phyloP scores from a whole-genome alignment of 2,329 filamentous ascomycete species.

The Pyricularia pennisetigena region DNA sequence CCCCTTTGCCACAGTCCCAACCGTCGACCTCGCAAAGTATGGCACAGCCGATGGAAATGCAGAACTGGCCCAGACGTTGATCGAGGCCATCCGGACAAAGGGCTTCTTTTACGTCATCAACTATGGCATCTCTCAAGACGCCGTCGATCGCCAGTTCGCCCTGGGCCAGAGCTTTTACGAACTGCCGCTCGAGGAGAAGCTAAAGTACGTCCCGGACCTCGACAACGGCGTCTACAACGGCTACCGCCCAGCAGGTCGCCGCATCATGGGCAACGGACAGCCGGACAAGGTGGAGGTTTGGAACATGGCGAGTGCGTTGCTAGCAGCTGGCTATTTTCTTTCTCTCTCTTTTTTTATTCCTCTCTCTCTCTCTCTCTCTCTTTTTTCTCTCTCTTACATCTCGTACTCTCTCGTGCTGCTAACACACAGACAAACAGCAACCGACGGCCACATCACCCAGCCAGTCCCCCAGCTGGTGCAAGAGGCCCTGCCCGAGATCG shows the following conservation, averaged over 20 bases:
- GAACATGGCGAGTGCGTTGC: constrained; percentile 29
- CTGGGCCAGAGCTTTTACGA: constrained; percentile 43
- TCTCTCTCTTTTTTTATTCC: too few relatives aligned
- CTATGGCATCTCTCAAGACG: constrained; percentile 47
- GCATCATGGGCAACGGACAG: constrained; percentile 18
- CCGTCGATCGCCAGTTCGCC: constrained; percentile 49
- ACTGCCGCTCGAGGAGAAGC: constrained; percentile 48
- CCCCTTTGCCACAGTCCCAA: constrained; percentile 4
- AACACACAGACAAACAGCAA: not conserved
- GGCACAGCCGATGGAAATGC: constrained; percentile 18
- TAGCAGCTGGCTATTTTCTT: too few relatives aligned
- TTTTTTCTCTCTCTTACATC: too few relatives aligned
- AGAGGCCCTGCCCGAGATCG: constrained; percentile 42
- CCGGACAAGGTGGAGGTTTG: constrained; percentile 27
- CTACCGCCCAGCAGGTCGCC: constrained; percentile 35
- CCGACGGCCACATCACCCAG: constrained; percentile 19
- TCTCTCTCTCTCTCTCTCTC: too few relatives aligned
- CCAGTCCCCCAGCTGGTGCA: constrained; percentile 31
- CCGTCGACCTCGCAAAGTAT: constrained; percentile 17
- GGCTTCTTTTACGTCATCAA: constrained; percentile 52
- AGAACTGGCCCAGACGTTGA: constrained; percentile 18
- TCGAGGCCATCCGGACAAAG: constrained; percentile 17
- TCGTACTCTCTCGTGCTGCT: not conserved
- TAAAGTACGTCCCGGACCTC: constrained; percentile 39
- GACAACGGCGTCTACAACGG: constrained; percentile 46